Evolutionary conservation across 164 flowering plant genomes (phyloP), one percentile per base, ranked within the genome.

Genomic region (Piper longum): DNA sequence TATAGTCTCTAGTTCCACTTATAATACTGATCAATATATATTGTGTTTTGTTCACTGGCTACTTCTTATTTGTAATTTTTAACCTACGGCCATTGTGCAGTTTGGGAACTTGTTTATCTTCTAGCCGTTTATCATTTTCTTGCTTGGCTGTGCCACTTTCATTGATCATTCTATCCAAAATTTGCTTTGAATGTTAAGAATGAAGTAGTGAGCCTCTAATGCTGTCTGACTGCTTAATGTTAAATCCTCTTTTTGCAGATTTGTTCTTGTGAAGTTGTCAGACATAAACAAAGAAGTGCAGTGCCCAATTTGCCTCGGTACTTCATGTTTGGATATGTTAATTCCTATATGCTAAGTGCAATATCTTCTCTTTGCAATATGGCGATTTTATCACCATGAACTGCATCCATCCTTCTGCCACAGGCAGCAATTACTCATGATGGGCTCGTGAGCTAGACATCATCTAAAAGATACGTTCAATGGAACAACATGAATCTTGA

Each of bases 211-310:
- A 5, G 8, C 14, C 41, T 6, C 12, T 57, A 13, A 26, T 26
- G 4, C 41, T 41, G 14, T 3, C 42, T 39, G 43, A 13, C 4
- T 60, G 4, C 42, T 41, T 1, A 60, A 60, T 40, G 18, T 42
- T 40, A 14, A 3, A 9, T 57, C 40, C 3, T 4, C 12, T 36
- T 41, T 36, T 67, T 78, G 79, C 85, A 92, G 98, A 63, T 86
- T 70, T 72, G 60, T 81, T 36, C 5, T 62, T 1, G 88, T 92
- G 51, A 80, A 78, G 57, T 60, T 89, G 76, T 66, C 93, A 57
- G 95, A 86, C 11, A 75, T 92, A 40, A 96, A 96, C 66, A 92
- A 89, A 72, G 87, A 83, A 70, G 87, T 83, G 40, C 83, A 81
- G 54, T 83, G 87, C 64, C 85, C 87, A 40, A 81, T 83, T 63